Conservation (phyloP, 495 filamentous ascomycete species). For the Cetradonia linearis region DNA sequence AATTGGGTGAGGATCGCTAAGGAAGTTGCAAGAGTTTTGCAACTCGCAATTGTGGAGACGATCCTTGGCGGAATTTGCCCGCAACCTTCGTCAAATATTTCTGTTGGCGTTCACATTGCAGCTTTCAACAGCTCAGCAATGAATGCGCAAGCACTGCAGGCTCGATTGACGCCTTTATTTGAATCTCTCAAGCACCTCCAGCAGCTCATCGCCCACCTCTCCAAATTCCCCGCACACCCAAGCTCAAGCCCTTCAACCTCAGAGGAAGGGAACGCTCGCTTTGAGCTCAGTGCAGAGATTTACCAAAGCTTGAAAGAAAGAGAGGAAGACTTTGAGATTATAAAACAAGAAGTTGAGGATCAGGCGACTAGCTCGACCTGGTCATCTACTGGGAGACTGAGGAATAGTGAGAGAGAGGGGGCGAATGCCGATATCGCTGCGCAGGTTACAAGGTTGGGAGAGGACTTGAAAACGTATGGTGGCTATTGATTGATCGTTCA, state of each 20-base stretch:
- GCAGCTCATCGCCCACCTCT: slow-evolving; percentile 65
- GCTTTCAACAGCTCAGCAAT: slow-evolving; percentile 10
- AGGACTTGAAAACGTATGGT: slow-evolving; percentile 50
- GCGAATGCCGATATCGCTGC: slow-evolving; percentile 52
- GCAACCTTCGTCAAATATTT: slow-evolving; percentile 2
- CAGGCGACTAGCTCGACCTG: slow-evolving; percentile 32
- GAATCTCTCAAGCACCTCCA: slow-evolving; percentile 56
- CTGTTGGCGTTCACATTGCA: not conserved
- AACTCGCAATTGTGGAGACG: no score
- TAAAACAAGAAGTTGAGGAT: slow-evolving; percentile 69
- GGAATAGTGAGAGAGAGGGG: slow-evolving; percentile 37
- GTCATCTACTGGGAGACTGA: slow-evolving; percentile 28
- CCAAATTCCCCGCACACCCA: slow-evolving; percentile 54
- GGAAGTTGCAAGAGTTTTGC: no score
- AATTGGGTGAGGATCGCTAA: slow-evolving; percentile 20
- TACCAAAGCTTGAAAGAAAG: slow-evolving; percentile 71
- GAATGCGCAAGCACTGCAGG: slow-evolving; percentile 43
- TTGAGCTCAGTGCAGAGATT: slow-evolving; percentile 77
- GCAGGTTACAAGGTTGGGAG: slow-evolving; percentile 49
- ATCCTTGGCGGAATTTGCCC: slow-evolving; percentile 14
- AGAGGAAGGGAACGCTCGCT: slow-evolving; percentile 51
- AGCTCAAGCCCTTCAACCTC: slow-evolving; percentile 44
- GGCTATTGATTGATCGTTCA: slow-evolving; percentile 2
- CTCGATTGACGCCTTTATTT: slow-evolving; percentile 58
- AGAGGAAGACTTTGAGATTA: slow-evolving; percentile 75